Base-by-base conservation (phyloP, 305 asterid genomes). In the Solanum hybrid region DNA sequence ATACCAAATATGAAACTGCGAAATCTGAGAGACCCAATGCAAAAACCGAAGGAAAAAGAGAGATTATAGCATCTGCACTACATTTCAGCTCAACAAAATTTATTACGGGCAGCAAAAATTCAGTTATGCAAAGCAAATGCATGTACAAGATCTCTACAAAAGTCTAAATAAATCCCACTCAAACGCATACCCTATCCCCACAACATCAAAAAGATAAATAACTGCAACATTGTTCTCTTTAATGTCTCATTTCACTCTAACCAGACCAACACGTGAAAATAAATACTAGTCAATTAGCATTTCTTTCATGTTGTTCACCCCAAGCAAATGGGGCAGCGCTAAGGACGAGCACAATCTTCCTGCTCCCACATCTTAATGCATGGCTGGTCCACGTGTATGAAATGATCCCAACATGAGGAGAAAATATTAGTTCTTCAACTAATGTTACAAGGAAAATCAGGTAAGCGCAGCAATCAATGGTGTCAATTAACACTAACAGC, bases 281-380 rank as follows among this genome's bases (percentile, higher is more conserved):
- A 84, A 83, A 84, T 84, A 84, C 88, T 84, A 31, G 88, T 31
- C 72, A 45, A 29, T 83, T 84, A 51, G 41, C 88, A 84, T 51
- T 84, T 33, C 76, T 84, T 84, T 51, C 32, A 31, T 17, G 88
- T 45, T 29, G 26, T 31, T 84, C 76, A 17, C 27, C 41, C 41
- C 41, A 51, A 84, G 31, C 41, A 51, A 51, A 84, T 31, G 88
- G 39, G 76, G 27, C 22, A 51, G 88, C 32, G 22, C 76, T 51
- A 51, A 51, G 76, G 88, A 31, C 31, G 76, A 51, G 41, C 41
- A 84, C 76, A 31, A 31, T 51, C 88, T 51, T 10, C 39, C 39
- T 17, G 51, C 75, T 84, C 38, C 75, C 88, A 20, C 76, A 31
- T 51, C 76, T 10, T 51, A 31, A 51, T 31, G 88, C 31, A 84